A percentile compares a stretch with the other conserved stretches of the same genome.
Conservation (phyloP, 352 stramenopile genomes). For the Globisporangium okanoganense region DNA sequence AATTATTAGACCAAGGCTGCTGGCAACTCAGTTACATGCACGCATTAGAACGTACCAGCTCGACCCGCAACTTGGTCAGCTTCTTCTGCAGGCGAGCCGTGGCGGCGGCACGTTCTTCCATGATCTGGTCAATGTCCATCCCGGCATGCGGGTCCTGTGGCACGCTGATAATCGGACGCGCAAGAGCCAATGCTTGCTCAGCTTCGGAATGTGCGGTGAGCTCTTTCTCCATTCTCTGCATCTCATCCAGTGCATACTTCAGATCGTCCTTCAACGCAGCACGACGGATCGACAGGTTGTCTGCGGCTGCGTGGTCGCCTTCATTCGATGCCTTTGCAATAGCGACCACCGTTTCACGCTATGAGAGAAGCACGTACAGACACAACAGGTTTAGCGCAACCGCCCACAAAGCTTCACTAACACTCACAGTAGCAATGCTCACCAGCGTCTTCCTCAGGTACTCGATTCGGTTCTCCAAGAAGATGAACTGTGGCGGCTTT, state of each 20-base stretch:
- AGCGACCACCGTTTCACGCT: conserved; percentile 57
- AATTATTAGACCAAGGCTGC: background rate
- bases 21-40: background rate
- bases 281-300: conserved; percentile 62
- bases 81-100: conserved; percentile 42
- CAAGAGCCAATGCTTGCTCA: conserved; percentile 25
- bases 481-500: conserved; percentile 72
- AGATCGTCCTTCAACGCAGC: conserved; percentile 66
- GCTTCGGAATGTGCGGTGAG: conserved; percentile 25
- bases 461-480: conserved; percentile 71
- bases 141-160: conserved; percentile 5
- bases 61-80: conserved; percentile 35
- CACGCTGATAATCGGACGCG: conserved; percentile 20
- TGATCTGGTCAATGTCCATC: conserved; percentile 46
- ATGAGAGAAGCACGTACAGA: background rate
- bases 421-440: conserved; percentile 2
- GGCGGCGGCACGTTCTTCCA: conserved; percentile 37
- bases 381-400: background rate
- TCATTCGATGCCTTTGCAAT: conserved; percentile 51
- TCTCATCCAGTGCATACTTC: conserved; percentile 62
- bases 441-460: conserved; percentile 65
- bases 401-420: background rate
- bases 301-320: conserved; percentile 50
- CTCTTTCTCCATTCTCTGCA: conserved; percentile 65
- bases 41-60: conserved; percentile 22